Percentiles rank a stretch among this genome's conserved stretches.
Conservation (phyloP, 176 grass and related monocot genomes). For the Neostapfia colusana region DNA sequence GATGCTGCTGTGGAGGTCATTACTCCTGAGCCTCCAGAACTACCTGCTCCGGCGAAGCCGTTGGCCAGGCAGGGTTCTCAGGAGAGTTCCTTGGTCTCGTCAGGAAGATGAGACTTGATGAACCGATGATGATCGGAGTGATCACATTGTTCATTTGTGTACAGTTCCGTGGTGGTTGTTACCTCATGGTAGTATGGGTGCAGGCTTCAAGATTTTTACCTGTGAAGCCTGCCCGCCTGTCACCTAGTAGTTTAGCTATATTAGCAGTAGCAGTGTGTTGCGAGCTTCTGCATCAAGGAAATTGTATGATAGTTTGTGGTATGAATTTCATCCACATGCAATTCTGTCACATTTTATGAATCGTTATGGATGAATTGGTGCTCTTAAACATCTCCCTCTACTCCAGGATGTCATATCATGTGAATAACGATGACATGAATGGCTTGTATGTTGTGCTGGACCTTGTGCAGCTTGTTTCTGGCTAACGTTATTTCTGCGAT, state of each 20-base stretch:
- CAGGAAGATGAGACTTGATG: slow-evolving; percentile 55
- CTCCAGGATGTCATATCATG: not conserved
- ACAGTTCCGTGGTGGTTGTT: slow-evolving; percentile 51
- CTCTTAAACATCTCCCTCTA: not conserved
- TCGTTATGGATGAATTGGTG: slow-evolving; percentile 5
- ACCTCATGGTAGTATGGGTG: slow-evolving; percentile 34
- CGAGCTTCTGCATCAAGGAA: not conserved
- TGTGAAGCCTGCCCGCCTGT: slow-evolving; percentile 40
- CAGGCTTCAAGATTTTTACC: slow-evolving; percentile 57
- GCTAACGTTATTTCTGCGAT: not conserved
- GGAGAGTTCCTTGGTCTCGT: slow-evolving; percentile 58
- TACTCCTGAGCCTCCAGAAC: slow-evolving; percentile 28
- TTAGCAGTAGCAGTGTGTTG: slow-evolving; percentile 30
- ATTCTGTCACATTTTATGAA: not conserved
- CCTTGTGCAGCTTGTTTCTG: not conserved
- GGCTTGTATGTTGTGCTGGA: not conserved
- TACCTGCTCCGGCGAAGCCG: slow-evolving; percentile 31
- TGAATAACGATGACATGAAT: not conserved
- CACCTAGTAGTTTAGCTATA: slow-evolving; percentile 28
- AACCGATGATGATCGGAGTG: slow-evolving; percentile 14
- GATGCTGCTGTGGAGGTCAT: slow-evolving; percentile 15
- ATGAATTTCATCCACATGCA: slow-evolving; percentile 26
- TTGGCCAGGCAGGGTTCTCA: slow-evolving; percentile 37
- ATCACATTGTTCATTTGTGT: slow-evolving; percentile 42
- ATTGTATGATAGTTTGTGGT: slow-evolving; percentile 25